A percentile compares a stretch with the other conserved stretches of the same genome.
These are phyloP conservation scores for Penicillium subrubescens DNA, from an alignment of 495 filamentous ascomycete species.

Conservation along the genomic window DNA sequence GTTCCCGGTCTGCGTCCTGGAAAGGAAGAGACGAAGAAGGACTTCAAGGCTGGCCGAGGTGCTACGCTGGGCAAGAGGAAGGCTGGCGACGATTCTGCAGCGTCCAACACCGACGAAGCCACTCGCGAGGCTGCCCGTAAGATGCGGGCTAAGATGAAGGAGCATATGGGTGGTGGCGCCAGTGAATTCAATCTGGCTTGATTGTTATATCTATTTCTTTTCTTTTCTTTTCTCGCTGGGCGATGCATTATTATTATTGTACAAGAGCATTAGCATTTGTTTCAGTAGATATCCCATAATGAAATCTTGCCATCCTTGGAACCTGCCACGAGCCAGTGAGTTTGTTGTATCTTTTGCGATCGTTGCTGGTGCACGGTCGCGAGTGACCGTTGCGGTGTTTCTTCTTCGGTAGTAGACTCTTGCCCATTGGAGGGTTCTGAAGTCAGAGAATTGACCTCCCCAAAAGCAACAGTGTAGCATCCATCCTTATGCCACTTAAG, in stretches of 20 bases:
- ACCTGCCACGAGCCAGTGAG: conserved; percentile 89
- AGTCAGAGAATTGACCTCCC: conserved; percentile 37
- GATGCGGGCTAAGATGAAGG: conserved; percentile 82
- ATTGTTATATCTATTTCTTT: conserved; percentile 11
- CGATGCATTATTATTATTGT: conserved; percentile 26
- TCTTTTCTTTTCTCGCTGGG: conserved; percentile 17
- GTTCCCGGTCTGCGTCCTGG: conserved; percentile 60
- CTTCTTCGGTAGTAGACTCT: background rate
- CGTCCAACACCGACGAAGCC: conserved; percentile 60
- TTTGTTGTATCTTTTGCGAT: conserved; percentile 62
- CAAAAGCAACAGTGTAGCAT: conserved; percentile 84
- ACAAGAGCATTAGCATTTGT: conserved; percentile 37
- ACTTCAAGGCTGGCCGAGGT: conserved; percentile 46
- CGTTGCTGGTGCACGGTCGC: conserved; percentile 62
- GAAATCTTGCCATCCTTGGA: conserved; percentile 96
- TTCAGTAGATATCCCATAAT: conserved; percentile 91
- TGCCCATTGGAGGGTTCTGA: background rate
- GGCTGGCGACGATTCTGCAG: conserved; percentile 38
- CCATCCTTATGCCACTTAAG: conserved; percentile 94
- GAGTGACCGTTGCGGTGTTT: conserved; percentile 25
- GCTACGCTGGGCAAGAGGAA: conserved; percentile 42
- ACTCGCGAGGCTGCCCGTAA: conserved; percentile 62
- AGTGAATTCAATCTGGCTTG: conserved; percentile 90
- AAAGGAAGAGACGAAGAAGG: conserved; percentile 49
- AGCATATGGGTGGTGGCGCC: conserved; percentile 69